Percentiles rank a stretch among this genome's conserved stretches.
Conservation (phyloP, 2,329 filamentous ascomycete genomes). For the Metarhizium album region DNA sequence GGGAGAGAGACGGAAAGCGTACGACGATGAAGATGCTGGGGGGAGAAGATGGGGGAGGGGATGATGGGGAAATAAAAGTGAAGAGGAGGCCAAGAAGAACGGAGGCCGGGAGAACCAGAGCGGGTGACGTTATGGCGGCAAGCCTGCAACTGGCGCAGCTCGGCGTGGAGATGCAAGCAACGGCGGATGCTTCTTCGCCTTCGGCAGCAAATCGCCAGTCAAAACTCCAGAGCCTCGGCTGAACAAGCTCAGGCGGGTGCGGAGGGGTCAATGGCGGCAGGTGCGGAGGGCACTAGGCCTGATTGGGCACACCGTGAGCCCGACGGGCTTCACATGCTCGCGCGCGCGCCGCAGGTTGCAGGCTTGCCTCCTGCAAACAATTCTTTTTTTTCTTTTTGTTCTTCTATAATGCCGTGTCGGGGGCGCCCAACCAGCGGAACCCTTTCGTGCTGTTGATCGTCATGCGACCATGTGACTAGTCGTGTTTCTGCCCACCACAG, state of each 20-base stretch:
- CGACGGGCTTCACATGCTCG: constrained; percentile 20
- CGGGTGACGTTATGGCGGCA: constrained; percentile 1
- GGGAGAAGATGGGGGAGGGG: constrained; percentile 6
- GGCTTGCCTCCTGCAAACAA: too few relatives aligned
- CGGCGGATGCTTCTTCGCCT: not conserved
- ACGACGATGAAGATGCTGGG: constrained; percentile 2
- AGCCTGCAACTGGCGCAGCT: not conserved
- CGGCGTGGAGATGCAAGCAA: not conserved
- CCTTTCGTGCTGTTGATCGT: too few relatives aligned
- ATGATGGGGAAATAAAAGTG: constrained; percentile 5
- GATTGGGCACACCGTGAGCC: constrained; percentile 5
- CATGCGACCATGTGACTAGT: not conserved
- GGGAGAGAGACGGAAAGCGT: constrained; percentile 2
- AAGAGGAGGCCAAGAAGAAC: not conserved
- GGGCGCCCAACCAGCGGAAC: too few relatives aligned
- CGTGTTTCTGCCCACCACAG: not conserved
- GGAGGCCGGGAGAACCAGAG: not conserved
- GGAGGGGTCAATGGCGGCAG: constrained; percentile 19
- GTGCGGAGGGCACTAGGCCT: constrained; percentile 16
- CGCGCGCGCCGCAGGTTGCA: too few relatives aligned
- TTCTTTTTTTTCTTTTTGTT: too few relatives aligned
- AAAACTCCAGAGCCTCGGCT: constrained; percentile 18
- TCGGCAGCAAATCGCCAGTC: not conserved
- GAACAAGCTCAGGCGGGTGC: constrained; percentile 11
- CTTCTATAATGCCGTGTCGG: too few relatives aligned